A percentile compares a stretch with the other conserved stretches of the same genome.
Conservation (phyloP, 768 basidiomycete genomes). For the Inosperma sp. region DNA sequence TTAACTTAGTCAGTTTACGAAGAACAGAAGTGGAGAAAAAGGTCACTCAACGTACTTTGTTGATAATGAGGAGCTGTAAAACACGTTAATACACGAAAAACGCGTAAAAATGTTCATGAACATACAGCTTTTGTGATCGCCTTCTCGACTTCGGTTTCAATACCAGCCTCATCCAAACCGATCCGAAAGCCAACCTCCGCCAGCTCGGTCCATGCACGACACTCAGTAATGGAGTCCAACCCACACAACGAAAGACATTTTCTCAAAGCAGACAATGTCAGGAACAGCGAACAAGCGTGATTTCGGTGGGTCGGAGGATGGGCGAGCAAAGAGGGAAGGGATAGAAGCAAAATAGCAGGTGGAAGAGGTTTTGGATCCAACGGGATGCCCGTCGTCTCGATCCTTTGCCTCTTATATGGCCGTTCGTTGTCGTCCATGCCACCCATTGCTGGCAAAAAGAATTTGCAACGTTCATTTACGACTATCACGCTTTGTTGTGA, state of each 20-base stretch:
- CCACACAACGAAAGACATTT: conserved; percentile 42
- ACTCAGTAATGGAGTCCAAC: conserved; percentile 58
- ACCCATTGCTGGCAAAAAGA: conserved; percentile 17
- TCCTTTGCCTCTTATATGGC: conserved; percentile 8
- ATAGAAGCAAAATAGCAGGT: conserved; percentile 48
- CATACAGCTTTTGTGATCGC: conserved; percentile 68
- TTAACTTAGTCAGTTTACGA: conserved; percentile 8
- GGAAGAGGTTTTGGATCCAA: conserved; percentile 26
- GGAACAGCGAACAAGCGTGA: conserved; percentile 49
- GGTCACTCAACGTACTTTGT: conserved; percentile 44
- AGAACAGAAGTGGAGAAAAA: background rate
- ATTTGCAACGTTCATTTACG: conserved; percentile 35
- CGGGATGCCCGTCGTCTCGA: background rate
- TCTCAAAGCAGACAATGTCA: conserved; percentile 53
- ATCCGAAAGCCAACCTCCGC: conserved; percentile 65
- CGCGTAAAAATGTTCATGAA: conserved; percentile 14
- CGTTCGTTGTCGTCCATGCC: conserved; percentile 12
- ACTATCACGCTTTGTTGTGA: background rate
- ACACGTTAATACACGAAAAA: background rate
- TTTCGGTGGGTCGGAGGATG: conserved; percentile 61
- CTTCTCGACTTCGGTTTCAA: conserved; percentile 60
- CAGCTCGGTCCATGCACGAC: conserved; percentile 63
- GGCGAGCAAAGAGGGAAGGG: conserved; percentile 53
- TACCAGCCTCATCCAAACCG: conserved; percentile 44
- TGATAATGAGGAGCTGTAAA: conserved; percentile 47